Conservation (phyloP, 352 stramenopile genomes). For the Aphanomyces invadans region DNA sequence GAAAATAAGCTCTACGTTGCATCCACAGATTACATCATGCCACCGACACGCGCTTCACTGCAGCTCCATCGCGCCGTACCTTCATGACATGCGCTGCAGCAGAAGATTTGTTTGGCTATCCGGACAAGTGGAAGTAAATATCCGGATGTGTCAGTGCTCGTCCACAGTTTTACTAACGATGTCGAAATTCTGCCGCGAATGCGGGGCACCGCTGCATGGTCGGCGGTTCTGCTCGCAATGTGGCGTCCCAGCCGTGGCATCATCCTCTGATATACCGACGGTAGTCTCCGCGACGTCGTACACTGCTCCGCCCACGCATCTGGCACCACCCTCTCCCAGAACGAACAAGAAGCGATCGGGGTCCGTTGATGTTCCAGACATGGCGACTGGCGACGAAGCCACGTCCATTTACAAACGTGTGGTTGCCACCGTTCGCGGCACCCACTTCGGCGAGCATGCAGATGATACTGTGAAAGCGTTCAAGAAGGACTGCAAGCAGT, state of each 20-base stretch:
- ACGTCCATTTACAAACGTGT: constrained; percentile 74
- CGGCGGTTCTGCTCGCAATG: constrained; percentile 18
- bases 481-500: constrained; percentile 73
- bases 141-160: background rate
- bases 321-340: background rate
- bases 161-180: background rate
- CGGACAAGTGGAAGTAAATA: no score
- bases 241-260: background rate
- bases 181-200: constrained; percentile 19
- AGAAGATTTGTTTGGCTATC: no score
- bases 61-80: no score
- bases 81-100: background rate
- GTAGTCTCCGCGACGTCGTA: background rate
- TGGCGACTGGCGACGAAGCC: constrained; percentile 59
- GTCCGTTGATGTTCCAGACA: constrained; percentile 38
- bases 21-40: no score
- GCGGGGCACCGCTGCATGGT: constrained; percentile 13
- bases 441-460: constrained; percentile 65
- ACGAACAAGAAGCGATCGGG: constrained; percentile 4
- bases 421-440: constrained; percentile 61
- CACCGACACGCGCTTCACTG: no score
- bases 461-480: constrained; percentile 45
- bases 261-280: background rate
- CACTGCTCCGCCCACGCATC: background rate
- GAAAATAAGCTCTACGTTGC: constrained; percentile 42